Evolutionary conservation across 2,329 filamentous ascomycete species (phyloP).

Genomic region (Paradendryphiella salina): DNA sequence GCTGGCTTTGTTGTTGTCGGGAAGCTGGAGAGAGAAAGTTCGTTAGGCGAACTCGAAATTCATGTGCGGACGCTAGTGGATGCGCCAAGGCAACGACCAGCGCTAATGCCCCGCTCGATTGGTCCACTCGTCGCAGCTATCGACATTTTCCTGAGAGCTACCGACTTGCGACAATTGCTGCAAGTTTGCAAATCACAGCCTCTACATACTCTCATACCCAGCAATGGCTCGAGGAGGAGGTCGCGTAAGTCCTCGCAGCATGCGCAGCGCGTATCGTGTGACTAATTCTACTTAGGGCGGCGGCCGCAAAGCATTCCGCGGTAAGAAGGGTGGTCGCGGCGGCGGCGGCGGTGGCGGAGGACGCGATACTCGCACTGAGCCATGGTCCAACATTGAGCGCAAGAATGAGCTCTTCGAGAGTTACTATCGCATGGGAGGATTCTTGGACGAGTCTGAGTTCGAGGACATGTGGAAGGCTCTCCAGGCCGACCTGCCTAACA

Average conservation of each 20-base stretch:
- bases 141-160: slow-evolving; percentile 34
- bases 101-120: slow-evolving; percentile 14
- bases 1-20: slow-evolving; percentile 35
- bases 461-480: slow-evolving; percentile 82
- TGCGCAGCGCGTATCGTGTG: not conserved
- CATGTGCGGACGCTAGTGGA: slow-evolving; percentile 31
- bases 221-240: slow-evolving; percentile 36
- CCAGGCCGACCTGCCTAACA: slow-evolving; percentile 87
- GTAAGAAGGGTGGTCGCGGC: slow-evolving; percentile 36
- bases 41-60: slow-evolving; percentile 25
- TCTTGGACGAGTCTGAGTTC: slow-evolving; percentile 77
- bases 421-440: slow-evolving; percentile 74
- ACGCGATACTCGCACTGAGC: slow-evolving; percentile 37
- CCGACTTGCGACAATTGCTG: slow-evolving; percentile 27
- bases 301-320: slow-evolving; percentile 37
- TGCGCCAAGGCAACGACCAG: slow-evolving; percentile 26
- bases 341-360: slow-evolving; percentile 36
- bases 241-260: slow-evolving; percentile 28
- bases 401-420: slow-evolving; percentile 81
- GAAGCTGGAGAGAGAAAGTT: slow-evolving; percentile 30
- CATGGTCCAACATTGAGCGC: slow-evolving; percentile 66
- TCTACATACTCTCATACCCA: slow-evolving; percentile 11
- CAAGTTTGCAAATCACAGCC: slow-evolving; percentile 9
- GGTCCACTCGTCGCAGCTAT: slow-evolving; percentile 20
- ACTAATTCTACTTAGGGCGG: slow-evolving; percentile 32